These are phyloP conservation scores for Colletotrichum somersetense DNA, from an alignment of 2,329 filamentous ascomycete species.

Conservation along the genomic window DNA sequence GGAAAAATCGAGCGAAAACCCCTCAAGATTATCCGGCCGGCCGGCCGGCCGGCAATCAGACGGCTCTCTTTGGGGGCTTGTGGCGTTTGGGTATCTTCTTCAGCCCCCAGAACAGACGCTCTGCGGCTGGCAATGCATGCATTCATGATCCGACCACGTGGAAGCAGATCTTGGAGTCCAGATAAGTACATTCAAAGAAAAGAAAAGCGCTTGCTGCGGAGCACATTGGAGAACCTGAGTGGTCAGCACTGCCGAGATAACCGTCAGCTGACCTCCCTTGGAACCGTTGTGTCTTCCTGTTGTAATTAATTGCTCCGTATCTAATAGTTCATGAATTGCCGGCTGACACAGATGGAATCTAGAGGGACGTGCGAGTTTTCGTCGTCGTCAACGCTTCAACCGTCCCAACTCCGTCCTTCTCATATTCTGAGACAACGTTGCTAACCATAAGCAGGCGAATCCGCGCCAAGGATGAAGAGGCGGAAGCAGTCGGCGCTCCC, in stretches of 20 bases:
- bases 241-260: not conserved
- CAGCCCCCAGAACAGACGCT: not conserved
- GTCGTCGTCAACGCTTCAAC: not conserved
- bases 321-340: not conserved
- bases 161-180: not conserved
- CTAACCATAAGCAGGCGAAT: not conserved
- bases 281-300: not conserved
- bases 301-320: not conserved
- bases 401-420: not conserved
- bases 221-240: not conserved
- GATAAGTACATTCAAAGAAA: too few relatives aligned
- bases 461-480: not conserved
- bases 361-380: not conserved
- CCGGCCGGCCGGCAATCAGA: not conserved
- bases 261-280: not conserved
- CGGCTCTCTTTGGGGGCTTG: not conserved
- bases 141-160: not conserved
- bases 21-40: too few relatives aligned
- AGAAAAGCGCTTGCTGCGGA: not conserved
- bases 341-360: not conserved
- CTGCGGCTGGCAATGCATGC: not conserved
- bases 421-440: not conserved
- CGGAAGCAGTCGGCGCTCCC: not conserved
- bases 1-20: not conserved
- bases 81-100: not conserved